Percentiles rank a stretch among this genome's conserved stretches.
Evolutionary conservation across 148 eudicot species (phyloP).

Genomic region (Cornus suecica): DNA sequence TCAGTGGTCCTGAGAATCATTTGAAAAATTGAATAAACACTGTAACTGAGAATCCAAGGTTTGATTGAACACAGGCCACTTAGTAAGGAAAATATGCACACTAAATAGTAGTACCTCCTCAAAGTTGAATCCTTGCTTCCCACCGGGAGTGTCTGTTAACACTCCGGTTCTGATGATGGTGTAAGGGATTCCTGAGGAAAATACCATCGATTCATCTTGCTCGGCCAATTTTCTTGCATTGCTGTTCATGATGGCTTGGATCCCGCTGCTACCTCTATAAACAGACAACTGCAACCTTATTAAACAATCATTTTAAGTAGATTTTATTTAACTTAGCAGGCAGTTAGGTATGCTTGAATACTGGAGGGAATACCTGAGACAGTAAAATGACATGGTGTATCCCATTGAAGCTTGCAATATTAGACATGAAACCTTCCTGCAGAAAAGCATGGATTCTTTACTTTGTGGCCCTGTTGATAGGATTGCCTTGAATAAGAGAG

Average conservation of each 20-base stretch:
- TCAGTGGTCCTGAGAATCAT: neutral
- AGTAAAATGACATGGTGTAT: slow-evolving; percentile 68
- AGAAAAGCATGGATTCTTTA: slow-evolving; percentile 6
- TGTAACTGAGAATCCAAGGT: neutral
- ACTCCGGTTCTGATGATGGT: slow-evolving; percentile 79
- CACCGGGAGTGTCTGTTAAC: slow-evolving; percentile 65
- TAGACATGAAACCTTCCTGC: slow-evolving; percentile 81
- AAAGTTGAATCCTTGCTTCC: slow-evolving; percentile 80
- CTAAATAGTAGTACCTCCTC: slow-evolving; percentile 51
- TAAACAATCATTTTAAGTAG: slow-evolving; percentile 33
- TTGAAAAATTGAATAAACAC: neutral
- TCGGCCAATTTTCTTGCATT: slow-evolving; percentile 70
- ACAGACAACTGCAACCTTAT: slow-evolving; percentile 87
- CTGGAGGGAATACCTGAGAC: slow-evolving; percentile 63
- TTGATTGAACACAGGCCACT: neutral
- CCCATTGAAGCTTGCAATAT: slow-evolving; percentile 58
- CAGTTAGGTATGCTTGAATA: slow-evolving; percentile 2
- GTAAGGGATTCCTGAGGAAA: slow-evolving; percentile 66
- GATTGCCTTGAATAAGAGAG: neutral
- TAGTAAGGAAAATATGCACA: neutral
- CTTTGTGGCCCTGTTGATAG: neutral
- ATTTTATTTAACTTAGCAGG: neutral
- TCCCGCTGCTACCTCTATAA: slow-evolving; percentile 68
- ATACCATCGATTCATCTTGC: slow-evolving; percentile 61
- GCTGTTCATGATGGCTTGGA: slow-evolving; percentile 75